phyloP scores from a whole-genome alignment of 352 stramenopile genomes.

The Pilasporangium apinafurcum region DNA sequence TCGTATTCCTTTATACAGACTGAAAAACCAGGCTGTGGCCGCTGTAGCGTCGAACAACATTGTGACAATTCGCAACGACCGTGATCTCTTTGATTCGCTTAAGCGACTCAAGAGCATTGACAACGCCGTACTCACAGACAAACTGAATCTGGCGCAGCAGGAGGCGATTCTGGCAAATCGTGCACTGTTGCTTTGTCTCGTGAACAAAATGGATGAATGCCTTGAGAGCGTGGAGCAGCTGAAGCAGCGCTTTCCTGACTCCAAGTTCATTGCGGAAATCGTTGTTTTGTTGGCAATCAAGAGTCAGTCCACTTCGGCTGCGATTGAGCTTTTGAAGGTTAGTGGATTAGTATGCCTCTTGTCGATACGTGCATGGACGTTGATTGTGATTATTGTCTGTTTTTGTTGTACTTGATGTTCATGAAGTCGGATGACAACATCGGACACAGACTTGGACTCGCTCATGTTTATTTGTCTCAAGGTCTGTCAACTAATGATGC shows the following conservation, averaged over 20 bases:
- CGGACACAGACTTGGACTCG: slow-evolving; percentile 55
- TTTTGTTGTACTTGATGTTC: background rate
- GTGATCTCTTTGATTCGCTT: slow-evolving; percentile 77
- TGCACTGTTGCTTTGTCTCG: slow-evolving; percentile 59
- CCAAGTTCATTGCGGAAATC: slow-evolving; percentile 48
- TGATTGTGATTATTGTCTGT: slow-evolving; percentile 2
- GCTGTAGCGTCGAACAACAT: slow-evolving; percentile 80
- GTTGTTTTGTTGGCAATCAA: slow-evolving; percentile 64
- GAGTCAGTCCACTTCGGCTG: slow-evolving; percentile 43
- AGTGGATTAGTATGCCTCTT: background rate
- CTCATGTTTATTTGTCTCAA: slow-evolving; percentile 66
- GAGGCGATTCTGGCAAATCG: slow-evolving; percentile 72
- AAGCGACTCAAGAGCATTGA: slow-evolving; percentile 77
- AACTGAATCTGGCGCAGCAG: slow-evolving; percentile 52
- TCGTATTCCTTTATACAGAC: slow-evolving; percentile 16
- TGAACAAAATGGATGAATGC: slow-evolving; percentile 80
- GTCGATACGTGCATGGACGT: background rate
- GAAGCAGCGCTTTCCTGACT: slow-evolving; percentile 55
- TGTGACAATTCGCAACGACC: slow-evolving; percentile 69
- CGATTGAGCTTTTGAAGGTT: slow-evolving; percentile 45
- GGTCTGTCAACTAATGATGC: slow-evolving; percentile 8
- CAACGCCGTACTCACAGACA: slow-evolving; percentile 40
- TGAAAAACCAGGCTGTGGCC: slow-evolving; percentile 53
- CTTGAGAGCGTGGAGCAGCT: slow-evolving; percentile 39
- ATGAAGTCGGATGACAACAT: slow-evolving; percentile 46